Evolutionary conservation across 805 yeast species (phyloP), one percentile per base, ranked within the genome.

Genomic region (Pichia occidentalis): DNA sequence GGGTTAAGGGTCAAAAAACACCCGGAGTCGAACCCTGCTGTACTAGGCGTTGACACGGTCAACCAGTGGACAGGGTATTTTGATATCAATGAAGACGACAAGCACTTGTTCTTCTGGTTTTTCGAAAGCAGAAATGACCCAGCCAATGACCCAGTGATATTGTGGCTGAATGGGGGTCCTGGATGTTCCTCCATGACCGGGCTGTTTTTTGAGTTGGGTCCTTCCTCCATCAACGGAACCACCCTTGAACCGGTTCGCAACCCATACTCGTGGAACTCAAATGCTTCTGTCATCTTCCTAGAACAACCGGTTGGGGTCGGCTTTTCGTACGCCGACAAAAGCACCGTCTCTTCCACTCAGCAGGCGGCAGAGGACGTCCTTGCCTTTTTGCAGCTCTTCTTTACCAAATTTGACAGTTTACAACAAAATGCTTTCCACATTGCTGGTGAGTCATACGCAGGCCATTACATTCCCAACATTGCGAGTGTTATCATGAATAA

Each of bases 111-210:
- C 65, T 63, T 57, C 34, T 63, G 92, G 88, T 80, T 80, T 55
- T 87, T 86, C 52, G 95, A 86, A 62, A 80, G 90, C 43, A 76
- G 95, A 68, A 81, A 80, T 57, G 88, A 84, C 60, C 95, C 95
- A n/a, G 64, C 64, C 46, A 83, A 70, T 43, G 95, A 85, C 60
- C 95, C 95, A 1, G 68, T 85, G 28, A 73, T 87, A 35, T 68
- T 90, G 49, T 87, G 96, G 95, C 70, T 86, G 56, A 86, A 86
- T 56, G 96, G 96, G 50, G 96, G 96, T 13, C 95, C 96, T 30
- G 96, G 96, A 4, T 86, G 95, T 63, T 83, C 94, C 12, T 84
- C 95, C 9, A 63, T 85, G 63, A 84, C 94, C 11, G 95, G 95
- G 1, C 70, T 84, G 48, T 81, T 85, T 56, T 84, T 85, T 57